Conservation (phyloP, 352 stramenopile species). For the Pythium myriotylum region DNA sequence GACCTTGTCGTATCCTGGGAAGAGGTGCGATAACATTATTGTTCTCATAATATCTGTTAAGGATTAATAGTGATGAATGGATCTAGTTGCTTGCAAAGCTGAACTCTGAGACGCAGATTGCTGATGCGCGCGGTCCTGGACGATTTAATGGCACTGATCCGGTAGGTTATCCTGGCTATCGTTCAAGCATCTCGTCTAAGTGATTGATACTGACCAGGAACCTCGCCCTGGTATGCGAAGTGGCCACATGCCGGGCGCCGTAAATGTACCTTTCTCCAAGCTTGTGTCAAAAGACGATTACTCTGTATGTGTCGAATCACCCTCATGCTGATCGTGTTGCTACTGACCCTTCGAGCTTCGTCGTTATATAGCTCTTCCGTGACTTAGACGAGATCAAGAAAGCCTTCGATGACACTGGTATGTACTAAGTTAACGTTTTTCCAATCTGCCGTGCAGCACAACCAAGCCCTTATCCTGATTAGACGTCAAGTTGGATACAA, state of each 20-base stretch:
- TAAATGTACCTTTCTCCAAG: conserved; percentile 92
- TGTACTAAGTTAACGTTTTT: conserved; percentile 12
- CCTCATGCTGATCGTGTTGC: background rate
- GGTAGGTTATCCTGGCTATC: conserved; percentile 29
- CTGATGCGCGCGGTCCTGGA: conserved; percentile 88
- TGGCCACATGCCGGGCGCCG: conserved; percentile 91
- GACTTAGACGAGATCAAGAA: conserved; percentile 74
- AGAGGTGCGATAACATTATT: conserved; percentile 30
- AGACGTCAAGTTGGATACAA: conserved; percentile 61
- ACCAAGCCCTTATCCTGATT: background rate
- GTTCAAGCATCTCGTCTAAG: background rate
- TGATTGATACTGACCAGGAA: conserved; percentile 51
- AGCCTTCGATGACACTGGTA: conserved; percentile 77
- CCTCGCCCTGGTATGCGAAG: conserved; percentile 88
- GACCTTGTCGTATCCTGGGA: conserved; percentile 59
- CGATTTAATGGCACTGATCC: conserved; percentile 90
- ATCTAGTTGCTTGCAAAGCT: conserved; percentile 58
- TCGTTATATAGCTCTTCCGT: conserved; percentile 56
- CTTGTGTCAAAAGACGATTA: conserved; percentile 88
- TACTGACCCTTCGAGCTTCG: background rate
- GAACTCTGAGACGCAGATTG: conserved; percentile 73
- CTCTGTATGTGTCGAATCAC: conserved; percentile 44
- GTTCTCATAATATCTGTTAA: too few relatives aligned
- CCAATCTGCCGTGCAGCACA: background rate
- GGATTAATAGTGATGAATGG: background rate